A percentile compares a stretch with the other conserved stretches of the same genome.
These are phyloP conservation scores for Gnomoniopsis sp. DNA, from an alignment of 2,329 filamentous ascomycete genomes.

Conservation along the genomic window DNA sequence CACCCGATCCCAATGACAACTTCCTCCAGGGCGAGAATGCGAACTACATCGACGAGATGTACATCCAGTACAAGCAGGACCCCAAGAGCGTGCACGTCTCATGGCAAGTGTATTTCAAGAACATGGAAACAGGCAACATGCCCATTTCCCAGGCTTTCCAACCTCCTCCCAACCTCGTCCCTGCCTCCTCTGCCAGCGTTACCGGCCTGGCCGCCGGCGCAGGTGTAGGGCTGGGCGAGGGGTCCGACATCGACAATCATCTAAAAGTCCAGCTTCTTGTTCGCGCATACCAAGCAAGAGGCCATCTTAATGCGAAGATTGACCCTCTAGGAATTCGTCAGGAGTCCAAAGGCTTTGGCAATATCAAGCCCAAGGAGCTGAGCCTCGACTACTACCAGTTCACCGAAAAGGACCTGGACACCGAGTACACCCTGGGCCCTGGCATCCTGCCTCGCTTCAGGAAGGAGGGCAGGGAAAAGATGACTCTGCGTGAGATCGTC, in stretches of 20 bases:
- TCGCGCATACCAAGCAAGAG: constrained; percentile 94
- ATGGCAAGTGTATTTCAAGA: constrained; percentile 99
- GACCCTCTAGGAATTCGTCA: constrained; percentile 93
- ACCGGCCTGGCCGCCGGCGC: constrained; percentile 68
- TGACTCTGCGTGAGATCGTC: constrained; percentile 94
- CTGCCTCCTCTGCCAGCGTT: constrained; percentile 74
- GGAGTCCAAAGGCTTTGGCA: constrained; percentile 78
- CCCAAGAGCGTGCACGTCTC: constrained; percentile 93
- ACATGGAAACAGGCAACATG: constrained; percentile 98
- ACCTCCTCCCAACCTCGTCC: constrained; percentile 87
- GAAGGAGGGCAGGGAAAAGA: constrained; percentile 83
- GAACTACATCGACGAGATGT: constrained; percentile 99
- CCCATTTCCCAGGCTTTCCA: constrained; percentile 96
- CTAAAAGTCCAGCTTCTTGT: constrained; percentile 97
- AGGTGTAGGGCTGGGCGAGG: constrained; percentile 61
- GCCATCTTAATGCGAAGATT: constrained; percentile 97
- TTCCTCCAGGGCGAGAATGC: constrained; percentile 96
- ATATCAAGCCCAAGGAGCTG: constrained; percentile 86
- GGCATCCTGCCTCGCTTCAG: constrained; percentile 95
- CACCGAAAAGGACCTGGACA: constrained; percentile 87
- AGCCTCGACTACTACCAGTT: constrained; percentile 93
- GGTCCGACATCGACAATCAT: constrained; percentile 88
- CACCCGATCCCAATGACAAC: constrained; percentile 83
- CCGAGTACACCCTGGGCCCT: constrained; percentile 86
- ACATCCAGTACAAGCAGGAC: constrained; percentile 93